Evolutionary conservation across 192 early-diverging fungal genomes (phyloP).

Genomic region (Gaertneriomyces sp.): DNA sequence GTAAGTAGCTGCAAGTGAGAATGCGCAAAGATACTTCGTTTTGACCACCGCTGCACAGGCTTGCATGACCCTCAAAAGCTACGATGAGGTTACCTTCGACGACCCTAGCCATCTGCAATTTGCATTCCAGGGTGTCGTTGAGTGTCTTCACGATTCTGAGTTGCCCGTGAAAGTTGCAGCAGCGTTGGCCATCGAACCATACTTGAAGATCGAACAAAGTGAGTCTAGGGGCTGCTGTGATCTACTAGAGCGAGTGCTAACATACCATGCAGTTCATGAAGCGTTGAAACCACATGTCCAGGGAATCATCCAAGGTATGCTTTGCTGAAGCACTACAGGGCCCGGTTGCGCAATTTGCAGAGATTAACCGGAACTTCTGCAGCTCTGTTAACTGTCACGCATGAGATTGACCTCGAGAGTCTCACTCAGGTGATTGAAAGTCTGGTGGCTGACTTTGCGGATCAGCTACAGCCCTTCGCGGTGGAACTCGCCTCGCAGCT

Average conservation of each 20-base stretch:
- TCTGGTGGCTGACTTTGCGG: constrained; percentile 87
- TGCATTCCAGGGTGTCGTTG: constrained; percentile 38
- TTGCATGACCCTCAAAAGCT: constrained; percentile 41
- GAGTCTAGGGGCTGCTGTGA: constrained; percentile 5
- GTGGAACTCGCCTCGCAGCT: constrained; percentile 83
- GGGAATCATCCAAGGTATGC: constrained; percentile 71
- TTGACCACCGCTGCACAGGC: constrained; percentile 15
- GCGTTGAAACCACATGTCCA: constrained; percentile 77
- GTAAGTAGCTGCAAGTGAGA: constrained; percentile 29
- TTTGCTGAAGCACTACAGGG: background rate
- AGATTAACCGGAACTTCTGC: background rate
- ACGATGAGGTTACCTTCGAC: constrained; percentile 33
- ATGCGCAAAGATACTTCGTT: no score
- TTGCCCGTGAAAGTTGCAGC: constrained; percentile 87
- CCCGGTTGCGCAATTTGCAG: constrained; percentile 4
- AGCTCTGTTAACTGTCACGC: constrained; percentile 77
- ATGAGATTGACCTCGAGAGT: constrained; percentile 91
- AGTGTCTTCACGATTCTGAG: constrained; percentile 68
- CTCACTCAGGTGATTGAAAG: constrained; percentile 83
- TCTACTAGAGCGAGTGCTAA: background rate
- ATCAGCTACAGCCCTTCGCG: constrained; percentile 89
- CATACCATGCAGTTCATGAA: constrained; percentile 47
- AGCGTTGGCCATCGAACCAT: constrained; percentile 72
- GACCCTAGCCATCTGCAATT: constrained; percentile 29
- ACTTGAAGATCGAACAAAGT: constrained; percentile 71